Base-by-base conservation (phyloP, 345 rosid species). In the Gynandropsis gynandra region DNA sequence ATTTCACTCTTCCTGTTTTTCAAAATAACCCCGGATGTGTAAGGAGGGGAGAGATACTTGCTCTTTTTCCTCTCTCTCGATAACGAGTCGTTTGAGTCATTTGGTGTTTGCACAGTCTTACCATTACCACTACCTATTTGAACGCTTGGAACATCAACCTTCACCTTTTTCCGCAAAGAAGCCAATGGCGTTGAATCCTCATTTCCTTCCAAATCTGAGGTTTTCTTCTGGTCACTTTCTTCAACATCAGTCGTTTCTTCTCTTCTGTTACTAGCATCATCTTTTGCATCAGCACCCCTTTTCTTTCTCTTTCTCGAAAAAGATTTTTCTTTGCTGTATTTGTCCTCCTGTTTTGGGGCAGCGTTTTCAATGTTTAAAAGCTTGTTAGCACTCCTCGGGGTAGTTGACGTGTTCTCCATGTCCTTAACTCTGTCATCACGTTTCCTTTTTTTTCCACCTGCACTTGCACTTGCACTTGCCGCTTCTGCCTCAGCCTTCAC, bases 1-100 rank as follows among this genome's bases (percentile, higher is more conserved):
- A 17, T 7, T 27, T 64, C 67, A 44, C 41, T 65, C 58, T 52
- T 73, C 36, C 52, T n/a, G n/a, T n/a, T n/a, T n/a, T n/a, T n/a
- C n/a, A n/a, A n/a, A n/a, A n/a, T n/a, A n/a, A n/a, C n/a, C n/a
- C n/a, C n/a, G n/a, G n/a, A n/a, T n/a, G n/a, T n/a, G n/a, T n/a
- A n/a, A n/a, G n/a, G n/a, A n/a, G n/a, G n/a, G n/a, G n/a, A n/a
- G n/a, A n/a, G n/a, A n/a, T n/a, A n/a, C n/a, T n/a, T n/a, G n/a
- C n/a, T 92, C 78, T 70, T 85, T 76, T 83, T 92, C 71, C 95
- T 75, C 62, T 88, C 88, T 63, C 98, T 79, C 37, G 66, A 54
- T 14, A 64, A n/a, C n/a, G n/a, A n/a, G n/a, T n/a, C n/a, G n/a
- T n/a, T 44, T 15, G 58, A 33, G 16, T 46, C 67, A 27, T 67